A percentile compares a stretch with the other conserved stretches of the same genome.
These are phyloP conservation scores for Vicia faba DNA, from an alignment of 306 rosid genomes.

Conservation along the genomic window DNA sequence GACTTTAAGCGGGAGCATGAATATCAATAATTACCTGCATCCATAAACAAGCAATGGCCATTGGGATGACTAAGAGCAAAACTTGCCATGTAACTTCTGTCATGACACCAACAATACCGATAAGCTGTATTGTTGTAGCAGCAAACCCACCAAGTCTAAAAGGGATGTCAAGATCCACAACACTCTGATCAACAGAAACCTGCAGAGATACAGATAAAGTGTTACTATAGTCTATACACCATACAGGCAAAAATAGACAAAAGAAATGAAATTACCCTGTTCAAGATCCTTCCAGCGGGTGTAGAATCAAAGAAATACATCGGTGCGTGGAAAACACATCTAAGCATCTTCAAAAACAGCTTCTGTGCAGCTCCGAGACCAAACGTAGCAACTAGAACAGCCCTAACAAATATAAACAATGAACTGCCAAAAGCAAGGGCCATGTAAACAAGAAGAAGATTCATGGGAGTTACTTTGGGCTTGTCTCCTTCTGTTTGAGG, in stretches of 20 bases:
- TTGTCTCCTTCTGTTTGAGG: conserved; percentile 95
- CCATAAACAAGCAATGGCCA: conserved; percentile 97
- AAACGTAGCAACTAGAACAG: conserved; percentile 93
- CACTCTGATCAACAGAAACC: conserved; percentile 99
- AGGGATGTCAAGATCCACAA: conserved; percentile 99
- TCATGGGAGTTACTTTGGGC: conserved; percentile 80
- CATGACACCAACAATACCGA: conserved; percentile 98
- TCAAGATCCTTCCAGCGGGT: conserved; percentile 97
- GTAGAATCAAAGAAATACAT: conserved; percentile 99
- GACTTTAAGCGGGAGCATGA: conserved; percentile 21
- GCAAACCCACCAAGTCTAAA: conserved; percentile 99
- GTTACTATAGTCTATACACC: conserved; percentile 36
- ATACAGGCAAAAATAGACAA: conserved; percentile 6
- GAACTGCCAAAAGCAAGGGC: conserved; percentile 98
- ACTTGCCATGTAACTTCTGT: conserved; percentile 96
- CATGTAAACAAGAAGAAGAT: conserved; percentile 88
- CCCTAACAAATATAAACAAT: conserved; percentile 88
- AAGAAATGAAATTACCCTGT: conserved; percentile 64
- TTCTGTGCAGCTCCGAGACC: conserved; percentile 98
- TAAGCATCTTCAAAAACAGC: conserved; percentile 86
- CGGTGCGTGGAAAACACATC: conserved; percentile 89
- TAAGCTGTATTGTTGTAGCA: conserved; percentile 90
- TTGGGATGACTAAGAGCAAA: conserved; percentile 90
- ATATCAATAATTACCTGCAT: conserved; percentile 71
- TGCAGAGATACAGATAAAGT: conserved; percentile 41